Evolutionary conservation across 2,329 filamentous ascomycete species (phyloP), one percentile per base, ranked within the genome.

Genomic region (Fusarium decemcellulare): DNA sequence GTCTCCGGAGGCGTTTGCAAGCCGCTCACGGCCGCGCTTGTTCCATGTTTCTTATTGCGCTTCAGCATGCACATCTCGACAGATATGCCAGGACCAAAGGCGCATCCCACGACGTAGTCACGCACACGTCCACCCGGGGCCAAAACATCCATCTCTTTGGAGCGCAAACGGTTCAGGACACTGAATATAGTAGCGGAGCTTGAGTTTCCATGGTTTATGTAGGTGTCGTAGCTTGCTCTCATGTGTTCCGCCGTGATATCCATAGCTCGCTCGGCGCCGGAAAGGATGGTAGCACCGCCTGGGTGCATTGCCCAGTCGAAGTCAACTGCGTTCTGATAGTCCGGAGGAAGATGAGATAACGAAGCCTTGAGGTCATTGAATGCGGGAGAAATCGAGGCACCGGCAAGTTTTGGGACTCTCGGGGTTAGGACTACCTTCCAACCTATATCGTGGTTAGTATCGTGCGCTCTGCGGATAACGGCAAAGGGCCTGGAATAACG

Each of bases 231-330:
- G 62, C 88, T 91, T n/a, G 90, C 90, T 50, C 90, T 84, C 81
- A 93, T 88, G 69, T 92, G 90, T 71, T 91, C 87, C 0, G 89
- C 80, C 0, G 83, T 83, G 48, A 93, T 85, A 7, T 79, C 76
- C 82, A 93, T 83, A 2, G 81, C 83, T 43, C 81, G 81, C 76
- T 92, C 87, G 1, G 91, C 88, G 1, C 90, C 89, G 0, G 88
- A 84, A 3, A 93, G 81, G 43, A 93, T 91, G 1, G 90, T 89
- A 1, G 88, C 84, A 16, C 91, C 91, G 6, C 91, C 91, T 0
- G 91, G 91, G 71, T 93, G 91, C 75, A 93, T 86, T 1, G 90
- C 91, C 91, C 91, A 93, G 80, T 93, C 91, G 68, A 92, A 92
- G 63, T 91, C 87, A 0, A 82, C 76, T 0, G 90, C 81, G 0